Evolutionary conservation across 352 stramenopile species (phyloP).

Genomic region (Phytophthora nicotianae): DNA sequence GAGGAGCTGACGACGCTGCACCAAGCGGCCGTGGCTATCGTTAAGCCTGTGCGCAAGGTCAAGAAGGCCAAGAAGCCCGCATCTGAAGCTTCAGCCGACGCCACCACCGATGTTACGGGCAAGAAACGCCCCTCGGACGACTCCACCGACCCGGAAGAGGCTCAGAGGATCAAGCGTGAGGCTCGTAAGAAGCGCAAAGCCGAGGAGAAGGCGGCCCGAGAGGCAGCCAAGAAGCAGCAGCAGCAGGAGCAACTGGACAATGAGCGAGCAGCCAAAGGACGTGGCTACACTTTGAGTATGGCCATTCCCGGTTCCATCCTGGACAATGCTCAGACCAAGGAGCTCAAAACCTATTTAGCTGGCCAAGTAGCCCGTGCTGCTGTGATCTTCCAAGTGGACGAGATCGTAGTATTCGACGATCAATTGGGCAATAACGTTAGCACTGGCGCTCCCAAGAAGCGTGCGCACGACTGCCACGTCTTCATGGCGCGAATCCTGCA

Average conservation of each 20-base stretch:
- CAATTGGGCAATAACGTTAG: constrained; percentile 71
- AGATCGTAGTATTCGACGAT: constrained; percentile 99
- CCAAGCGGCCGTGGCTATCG: constrained; percentile 37
- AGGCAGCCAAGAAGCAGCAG: constrained; percentile 46
- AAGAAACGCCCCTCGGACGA: constrained; percentile 23
- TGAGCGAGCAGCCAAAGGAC: constrained; percentile 62
- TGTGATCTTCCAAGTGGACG: constrained; percentile 98
- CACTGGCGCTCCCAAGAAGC: constrained; percentile 59
- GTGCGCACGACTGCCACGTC: constrained; percentile 77
- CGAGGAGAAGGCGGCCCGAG: constrained; percentile 50
- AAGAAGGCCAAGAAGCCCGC: constrained; percentile 37
- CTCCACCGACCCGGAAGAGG: constrained; percentile 26
- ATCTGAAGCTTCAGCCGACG: background rate
- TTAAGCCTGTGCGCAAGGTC: constrained; percentile 33
- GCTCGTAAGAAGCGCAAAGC: constrained; percentile 77
- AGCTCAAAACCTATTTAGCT: constrained; percentile 96
- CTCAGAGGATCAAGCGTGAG: constrained; percentile 54
- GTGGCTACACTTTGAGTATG: constrained; percentile 95
- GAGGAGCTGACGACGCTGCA: constrained; percentile 83
- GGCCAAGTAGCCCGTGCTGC: constrained; percentile 96
- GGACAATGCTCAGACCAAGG: constrained; percentile 97
- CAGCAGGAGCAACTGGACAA: constrained; percentile 27
- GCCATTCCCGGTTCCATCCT: constrained; percentile 96
- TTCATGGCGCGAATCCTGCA: constrained; percentile 93
- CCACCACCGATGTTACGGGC: constrained; percentile 6